A percentile compares a stretch with the other conserved stretches of the same genome.
These are phyloP conservation scores for Solanum appendiculatum DNA, from an alignment of 257 asterid genomes.

Conservation along the genomic window DNA sequence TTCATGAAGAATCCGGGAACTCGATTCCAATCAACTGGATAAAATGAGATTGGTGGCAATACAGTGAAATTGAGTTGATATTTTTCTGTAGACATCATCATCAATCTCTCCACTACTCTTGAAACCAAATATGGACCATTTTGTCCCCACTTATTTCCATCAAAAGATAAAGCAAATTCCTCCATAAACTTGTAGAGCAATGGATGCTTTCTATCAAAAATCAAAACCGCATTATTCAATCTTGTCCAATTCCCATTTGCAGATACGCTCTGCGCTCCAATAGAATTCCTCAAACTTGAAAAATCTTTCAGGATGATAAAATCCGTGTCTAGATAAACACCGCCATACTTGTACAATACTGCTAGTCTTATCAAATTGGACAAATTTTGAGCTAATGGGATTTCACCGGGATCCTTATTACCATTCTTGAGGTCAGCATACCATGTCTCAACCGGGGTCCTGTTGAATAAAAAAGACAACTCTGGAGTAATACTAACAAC, in stretches of 20 bases:
- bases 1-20: constrained; percentile 25
- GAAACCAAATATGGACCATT: constrained; percentile 80
- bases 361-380: constrained; percentile 69
- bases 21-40: constrained; percentile 55
- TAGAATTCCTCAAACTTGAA: constrained; percentile 41
- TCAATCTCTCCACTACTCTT: constrained; percentile 40
- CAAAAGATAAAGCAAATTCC: constrained; percentile 51
- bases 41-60: constrained; percentile 50
- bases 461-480: constrained; percentile 18
- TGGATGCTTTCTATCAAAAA: constrained; percentile 52
- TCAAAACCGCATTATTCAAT: constrained; percentile 60
- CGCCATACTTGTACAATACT: constrained; percentile 60
- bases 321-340: constrained; percentile 64
- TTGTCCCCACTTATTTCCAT: constrained; percentile 79
- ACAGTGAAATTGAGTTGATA: constrained; percentile 25
- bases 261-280: constrained; percentile 59
- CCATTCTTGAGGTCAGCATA: constrained; percentile 39
- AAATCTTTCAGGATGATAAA: constrained; percentile 47
- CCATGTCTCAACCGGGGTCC: constrained; percentile 56
- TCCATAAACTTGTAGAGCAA: constrained; percentile 47
- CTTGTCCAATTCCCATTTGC: constrained; percentile 59
- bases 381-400: constrained; percentile 56
- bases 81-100: neutral
- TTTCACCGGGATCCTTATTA: constrained; percentile 37
- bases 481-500: constrained; percentile 36